Percentiles rank a stretch among this genome's conserved stretches.
Conservation (phyloP, 192 early-diverging fungal species). For the Mortierella antarctica region DNA sequence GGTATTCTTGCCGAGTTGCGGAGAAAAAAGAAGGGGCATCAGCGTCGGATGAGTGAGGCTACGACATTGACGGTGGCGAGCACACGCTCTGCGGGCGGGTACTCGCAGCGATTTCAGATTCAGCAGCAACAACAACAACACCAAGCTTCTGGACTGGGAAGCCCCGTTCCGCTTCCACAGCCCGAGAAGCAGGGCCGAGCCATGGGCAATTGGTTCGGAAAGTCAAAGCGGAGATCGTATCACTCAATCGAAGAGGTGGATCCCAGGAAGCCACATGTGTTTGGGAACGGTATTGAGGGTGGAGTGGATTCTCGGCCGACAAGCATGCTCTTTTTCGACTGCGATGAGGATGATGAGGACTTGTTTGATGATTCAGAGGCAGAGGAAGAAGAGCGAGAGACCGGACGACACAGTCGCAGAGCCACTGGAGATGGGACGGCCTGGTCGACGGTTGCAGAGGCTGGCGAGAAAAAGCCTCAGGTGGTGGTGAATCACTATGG, state of each 20-base stretch:
- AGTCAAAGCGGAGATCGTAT: constrained; percentile 23
- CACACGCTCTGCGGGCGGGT: constrained; percentile 1
- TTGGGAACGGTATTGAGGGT: constrained; percentile 32
- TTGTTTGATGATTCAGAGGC: constrained; percentile 19
- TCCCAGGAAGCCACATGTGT: constrained; percentile 13
- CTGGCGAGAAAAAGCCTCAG: background rate
- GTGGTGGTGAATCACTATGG: constrained; percentile 36
- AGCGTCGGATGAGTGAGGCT: constrained; percentile 33
- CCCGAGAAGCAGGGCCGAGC: constrained; percentile 13
- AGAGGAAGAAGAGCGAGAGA: constrained; percentile 20
- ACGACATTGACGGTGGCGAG: constrained; percentile 20
- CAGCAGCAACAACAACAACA: constrained; percentile 15
- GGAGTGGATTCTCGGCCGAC: constrained; percentile 19
- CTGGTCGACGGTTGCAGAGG: background rate
- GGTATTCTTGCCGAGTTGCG: background rate
- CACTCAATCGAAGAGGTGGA: constrained; percentile 17
- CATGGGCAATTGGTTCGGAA: constrained; percentile 39
- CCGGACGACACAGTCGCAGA: background rate
- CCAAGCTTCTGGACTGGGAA: constrained; percentile 7
- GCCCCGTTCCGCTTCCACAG: constrained; percentile 1
- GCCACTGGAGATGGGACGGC: background rate
- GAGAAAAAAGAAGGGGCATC: constrained; percentile 31
- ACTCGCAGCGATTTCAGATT: constrained; percentile 5
- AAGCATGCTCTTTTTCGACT: constrained; percentile 5
- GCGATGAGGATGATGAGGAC: constrained; percentile 19